Conservation (phyloP, 1,284 basidiomycete species). For the Schizophyllum commune region DNA sequence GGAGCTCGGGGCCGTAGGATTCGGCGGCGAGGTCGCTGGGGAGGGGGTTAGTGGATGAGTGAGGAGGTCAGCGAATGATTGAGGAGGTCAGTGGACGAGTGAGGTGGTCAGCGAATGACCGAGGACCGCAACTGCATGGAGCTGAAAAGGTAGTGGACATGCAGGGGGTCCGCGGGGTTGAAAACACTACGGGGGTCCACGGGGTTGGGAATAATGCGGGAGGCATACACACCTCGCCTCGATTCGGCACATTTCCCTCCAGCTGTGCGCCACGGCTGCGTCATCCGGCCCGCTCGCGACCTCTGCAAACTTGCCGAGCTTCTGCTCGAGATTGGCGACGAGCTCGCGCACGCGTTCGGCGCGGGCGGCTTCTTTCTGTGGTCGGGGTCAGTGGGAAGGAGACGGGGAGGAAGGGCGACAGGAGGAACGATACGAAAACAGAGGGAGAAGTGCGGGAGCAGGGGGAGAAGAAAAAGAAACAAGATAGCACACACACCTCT, state of each 20-base stretch:
- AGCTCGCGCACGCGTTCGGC: conserved; percentile 79
- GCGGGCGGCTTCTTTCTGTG: conserved; percentile 73
- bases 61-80: conserved; percentile 1
- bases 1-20: conserved; percentile 88
- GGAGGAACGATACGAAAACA: too few species aligned
- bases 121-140: too few species aligned
- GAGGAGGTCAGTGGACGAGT: conserved; percentile 4
- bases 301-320: conserved; percentile 90
- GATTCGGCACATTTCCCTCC: conserved; percentile 70
- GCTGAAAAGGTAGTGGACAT: neutral
- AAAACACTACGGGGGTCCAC: neutral
- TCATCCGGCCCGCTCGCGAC: conserved; percentile 74
- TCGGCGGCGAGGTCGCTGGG: conserved; percentile 78
- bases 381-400: conserved; percentile 11
- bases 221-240: conserved; percentile 67
- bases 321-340: conserved; percentile 78
- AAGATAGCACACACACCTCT: conserved; percentile 43
- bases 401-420: too few species aligned
- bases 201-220: neutral
- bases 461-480: neutral
- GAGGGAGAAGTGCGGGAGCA: too few species aligned
- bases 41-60: conserved; percentile 4
- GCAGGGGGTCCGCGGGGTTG: neutral
- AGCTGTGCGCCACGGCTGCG: conserved; percentile 59
- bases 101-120: too few species aligned